Base-by-base conservation (phyloP, 768 basidiomycete genomes). In the Phlegmacium glaucopus region DNA sequence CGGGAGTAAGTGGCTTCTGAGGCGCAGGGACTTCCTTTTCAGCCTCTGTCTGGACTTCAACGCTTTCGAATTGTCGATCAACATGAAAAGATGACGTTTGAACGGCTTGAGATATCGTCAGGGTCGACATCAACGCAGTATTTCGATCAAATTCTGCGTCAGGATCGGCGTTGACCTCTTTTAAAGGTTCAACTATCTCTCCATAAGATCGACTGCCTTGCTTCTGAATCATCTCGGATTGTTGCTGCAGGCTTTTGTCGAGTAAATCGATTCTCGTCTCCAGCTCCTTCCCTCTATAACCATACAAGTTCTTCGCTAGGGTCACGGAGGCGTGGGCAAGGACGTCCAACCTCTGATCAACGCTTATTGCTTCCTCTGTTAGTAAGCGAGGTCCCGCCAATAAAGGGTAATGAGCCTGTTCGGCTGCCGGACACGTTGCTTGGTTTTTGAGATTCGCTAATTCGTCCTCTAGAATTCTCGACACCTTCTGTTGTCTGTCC, bases 261-360 rank as follows among this genome's bases (percentile, higher is more conserved):
- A 53, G 36, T n/a, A 37, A 36, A 8, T 43, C 39, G 22, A 57
- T 57, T 25, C 48, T 34, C 17, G 25, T 42, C n/a, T 44, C 50
- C 13, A 53, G 30, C 22, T 57, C 50, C 11, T 38, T 40, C 17
- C 52, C 56, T 7, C 50, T 45, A 40, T 34, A 51, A 15, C 50
- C 47, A 22, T 54, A 51, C 7, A 57, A 34, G 2, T 45, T 45
- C 38, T 54, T 53, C 30, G 52, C 56, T n/a, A 57, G 13, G 9
- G 56, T 50, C 7, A 57, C 48, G 4, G 52, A 51, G 4, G 50
- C 52, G 8, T 54, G 50, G 2, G 52, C 52, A 15, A 57, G 52
- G 11, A 54, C 48, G 25, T 54, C 56, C 1, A 57, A 32, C 1
- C 52, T 52, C 16, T 57, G 52, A 26, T 54, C 52, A 15, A 54